Conservation (phyloP, 176 grass and related monocot genomes). For the Cenchrus fungigraminus region DNA sequence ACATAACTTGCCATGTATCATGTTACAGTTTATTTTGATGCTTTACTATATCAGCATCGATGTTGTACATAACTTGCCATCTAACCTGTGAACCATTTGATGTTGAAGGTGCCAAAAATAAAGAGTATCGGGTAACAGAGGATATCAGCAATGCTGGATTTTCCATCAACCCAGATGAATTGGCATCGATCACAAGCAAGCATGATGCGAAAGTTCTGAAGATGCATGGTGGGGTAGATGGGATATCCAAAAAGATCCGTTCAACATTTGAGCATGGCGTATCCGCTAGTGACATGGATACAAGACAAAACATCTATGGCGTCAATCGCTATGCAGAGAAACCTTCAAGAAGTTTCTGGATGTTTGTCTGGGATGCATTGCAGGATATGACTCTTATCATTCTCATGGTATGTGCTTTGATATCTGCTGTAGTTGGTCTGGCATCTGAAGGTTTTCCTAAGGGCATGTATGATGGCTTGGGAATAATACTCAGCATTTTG, state of each 20-base stretch:
- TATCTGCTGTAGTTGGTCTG: slow-evolving; percentile 85
- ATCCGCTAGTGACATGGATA: slow-evolving; percentile 48
- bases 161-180: slow-evolving; percentile 78
- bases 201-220: slow-evolving; percentile 72
- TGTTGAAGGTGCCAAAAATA: slow-evolving; percentile 56
- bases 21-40: too few species aligned
- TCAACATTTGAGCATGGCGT: slow-evolving; percentile 59
- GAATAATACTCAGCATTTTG: slow-evolving; percentile 94
- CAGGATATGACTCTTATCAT: slow-evolving; percentile 93
- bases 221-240: slow-evolving; percentile 66
- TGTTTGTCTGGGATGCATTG: slow-evolving; percentile 90
- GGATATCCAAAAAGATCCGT: slow-evolving; percentile 70
- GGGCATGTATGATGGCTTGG: slow-evolving; percentile 94
- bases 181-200: slow-evolving; percentile 74
- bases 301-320: slow-evolving; percentile 77
- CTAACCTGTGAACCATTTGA: not conserved
- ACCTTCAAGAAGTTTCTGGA: slow-evolving; percentile 92
- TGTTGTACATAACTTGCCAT: not conserved
- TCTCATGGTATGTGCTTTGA: slow-evolving; percentile 84
- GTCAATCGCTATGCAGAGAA: slow-evolving; percentile 75
- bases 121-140: slow-evolving; percentile 67
- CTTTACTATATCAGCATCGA: too few species aligned
- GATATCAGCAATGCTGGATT: slow-evolving; percentile 77
- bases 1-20: not conserved
- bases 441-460: slow-evolving; percentile 91